These are phyloP conservation scores for Fragaria nilgerrensis DNA, from an alignment of 306 rosid species.

Conservation along the genomic window DNA sequence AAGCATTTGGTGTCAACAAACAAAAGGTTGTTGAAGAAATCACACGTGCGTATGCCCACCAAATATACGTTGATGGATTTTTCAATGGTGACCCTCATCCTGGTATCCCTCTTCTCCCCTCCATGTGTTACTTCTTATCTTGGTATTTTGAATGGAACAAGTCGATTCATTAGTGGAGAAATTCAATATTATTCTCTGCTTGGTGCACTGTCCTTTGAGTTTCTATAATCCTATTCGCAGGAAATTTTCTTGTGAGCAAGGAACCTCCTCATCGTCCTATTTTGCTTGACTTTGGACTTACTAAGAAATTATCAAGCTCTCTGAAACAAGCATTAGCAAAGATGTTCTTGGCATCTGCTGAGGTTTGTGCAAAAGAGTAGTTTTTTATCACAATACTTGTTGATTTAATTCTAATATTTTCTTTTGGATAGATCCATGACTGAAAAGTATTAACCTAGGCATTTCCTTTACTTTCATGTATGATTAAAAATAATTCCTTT, in stretches of 20 bases:
- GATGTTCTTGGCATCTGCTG: slow-evolving; percentile 96
- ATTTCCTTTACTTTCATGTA: neutral
- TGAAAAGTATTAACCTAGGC: slow-evolving; percentile 1
- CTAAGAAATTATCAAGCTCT: slow-evolving; percentile 67
- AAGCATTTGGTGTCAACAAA: slow-evolving; percentile 78
- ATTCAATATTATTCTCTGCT: slow-evolving; percentile 15
- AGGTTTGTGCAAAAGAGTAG: slow-evolving; percentile 54
- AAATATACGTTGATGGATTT: slow-evolving; percentile 94
- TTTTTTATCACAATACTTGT: neutral
- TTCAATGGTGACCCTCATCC: slow-evolving; percentile 99
- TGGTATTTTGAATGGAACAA: neutral
- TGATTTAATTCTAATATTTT: neutral
- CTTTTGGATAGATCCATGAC: neutral
- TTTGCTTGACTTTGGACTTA: slow-evolving; percentile 96
- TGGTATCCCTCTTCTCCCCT: slow-evolving; percentile 41
- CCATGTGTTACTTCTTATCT: neutral
- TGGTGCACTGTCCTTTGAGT: slow-evolving; percentile 22
- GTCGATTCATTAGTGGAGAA: slow-evolving; percentile 8
- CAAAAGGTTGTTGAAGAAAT: slow-evolving; percentile 89
- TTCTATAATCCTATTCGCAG: slow-evolving; percentile 32
- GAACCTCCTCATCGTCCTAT: slow-evolving; percentile 87
- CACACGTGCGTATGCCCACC: slow-evolving; percentile 97
- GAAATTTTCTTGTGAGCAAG: slow-evolving; percentile 99
- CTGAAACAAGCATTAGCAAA: slow-evolving; percentile 90
- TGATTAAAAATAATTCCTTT: slow-evolving; percentile 19